Base-by-base conservation (phyloP, 345 rosid species). In the Garcia nutans region DNA sequence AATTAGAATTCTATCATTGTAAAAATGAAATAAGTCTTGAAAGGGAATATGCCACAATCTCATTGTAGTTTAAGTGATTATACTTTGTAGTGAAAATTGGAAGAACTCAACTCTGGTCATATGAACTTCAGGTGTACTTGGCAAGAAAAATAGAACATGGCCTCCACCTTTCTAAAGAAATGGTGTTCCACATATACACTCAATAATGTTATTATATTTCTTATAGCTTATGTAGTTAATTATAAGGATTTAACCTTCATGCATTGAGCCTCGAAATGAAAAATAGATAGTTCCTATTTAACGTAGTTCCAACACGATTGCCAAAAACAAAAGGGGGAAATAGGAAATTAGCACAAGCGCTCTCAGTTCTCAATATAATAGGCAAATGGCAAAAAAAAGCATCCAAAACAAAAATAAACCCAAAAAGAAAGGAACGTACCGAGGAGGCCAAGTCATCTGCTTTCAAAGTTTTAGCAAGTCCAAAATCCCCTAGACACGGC, bases 401-500 rank as follows among this genome's bases (percentile, higher is more conserved):
- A 58, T 17, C n/a, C 2, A 50, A 28, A 56, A 57, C 44, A 65
- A 15, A n/a, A 58, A 13, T 19, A 12, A 10, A 59, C 10, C 60
- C 45, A 67, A 54, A 49, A 75, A 68, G 13, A 56, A 66, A 12
- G 72, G 71, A 65, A 85, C 92, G 66, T 86, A 96, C 99, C 72
- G 97, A 96, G 68, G 99, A 96, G 80, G 98, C 94, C 88, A 96
- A 78, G 84, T 96, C 99, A 79, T 96, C 96, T 20, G 94, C 96
- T 83, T 96, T 93, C 79, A 96, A 66, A 70, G 97, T 96, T 85
- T 93, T 96, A 22, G 99, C 99, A 74, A 96, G 94, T 15, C 99
- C 99, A 83, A 96, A 96, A 85, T 96, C 99, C 81, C 99, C 99
- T 93, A 76, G 28, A 86, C 57, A 73, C 68, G 85, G 71, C 13